Base-by-base conservation (phyloP, 1,284 basidiomycete genomes). In the Puccinia horiana region DNA sequence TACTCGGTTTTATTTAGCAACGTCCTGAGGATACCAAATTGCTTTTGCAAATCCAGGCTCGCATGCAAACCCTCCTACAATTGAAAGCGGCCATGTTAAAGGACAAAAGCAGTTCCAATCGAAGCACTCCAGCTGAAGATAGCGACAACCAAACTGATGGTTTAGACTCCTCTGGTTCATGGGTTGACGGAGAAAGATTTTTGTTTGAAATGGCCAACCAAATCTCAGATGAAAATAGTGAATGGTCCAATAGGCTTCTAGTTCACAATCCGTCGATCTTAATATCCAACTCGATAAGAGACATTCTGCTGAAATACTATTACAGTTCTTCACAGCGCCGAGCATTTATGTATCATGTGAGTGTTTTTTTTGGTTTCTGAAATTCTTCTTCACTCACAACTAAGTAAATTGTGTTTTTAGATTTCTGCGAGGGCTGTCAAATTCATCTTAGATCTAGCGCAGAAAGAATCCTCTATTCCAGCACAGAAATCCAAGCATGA, bases 231-330 rank as follows among this genome's bases (percentile, higher is more conserved):
- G 74, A 82, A 47, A 82, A 69, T 56, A 82, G 65, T 44, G 74
- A 67, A 84, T 96, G 97, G 87, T 92, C 94, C 86, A 94, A 96
- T 85, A 94, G 96, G 29, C 93, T 95, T 86, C 93, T 97, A 85
- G 90, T 96, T 14, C 95, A 98, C 88, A 93, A 91, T 83, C 95
- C 95, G 0, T 92, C 92, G 75, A 90, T 97, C 67, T 92, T 92
- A 85, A 90, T 95, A 88, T 93, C 93, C 85, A 93, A 92, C 86
- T 89, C 90, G 23, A 92, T 92, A 20, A 92, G 95, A 52, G 87
- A 95, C 91, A 91, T 96, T 83, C 89, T 96, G 86, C 91, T 94
- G 88, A 93, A 94, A 86, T 98, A 98, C 87, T 95, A 95, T 86
- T 93, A 93, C 86, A 93, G 93, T 85, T 93, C 92, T 69, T 90